Evolutionary conservation across 2,329 filamentous ascomycete species (phyloP), one percentile per base, ranked within the genome.

Genomic region (Colletotrichum sp.): DNA sequence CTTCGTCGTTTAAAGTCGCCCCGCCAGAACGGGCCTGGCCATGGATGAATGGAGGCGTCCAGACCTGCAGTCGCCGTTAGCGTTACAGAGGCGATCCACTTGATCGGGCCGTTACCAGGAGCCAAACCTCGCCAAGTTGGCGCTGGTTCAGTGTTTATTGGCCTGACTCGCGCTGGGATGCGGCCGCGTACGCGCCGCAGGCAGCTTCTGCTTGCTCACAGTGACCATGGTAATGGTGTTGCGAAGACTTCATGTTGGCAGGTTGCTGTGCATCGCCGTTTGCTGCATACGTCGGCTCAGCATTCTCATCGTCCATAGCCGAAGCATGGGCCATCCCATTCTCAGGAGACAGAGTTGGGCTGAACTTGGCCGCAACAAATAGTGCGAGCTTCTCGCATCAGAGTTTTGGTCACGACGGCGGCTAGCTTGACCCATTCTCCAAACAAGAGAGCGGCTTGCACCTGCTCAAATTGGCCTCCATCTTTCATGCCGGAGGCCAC

Each of bases 101-200:
- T 43, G 55, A 72, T 72, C 64, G 70, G 70, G 70, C 70, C 70
- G 70, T 72, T 72, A 28, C 8, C 66, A 24, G 16, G 18, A 18
- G 16, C 66, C 66, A 58, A 69, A n/a, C 36, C 52, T 28, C 18
- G 52, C 48, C 38, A 55, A 55, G 24, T 71, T 58, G 69, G 48
- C 43, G 30, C 21, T 32, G 24, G 30, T 55, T 66, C 18, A 34
- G 26, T 56, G 28, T 64, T 43, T 15, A 64, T 64, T 43, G 61
- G 34, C 38, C 70, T 71, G 70, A 71, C 62, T 71, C 70, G 70
- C 32, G 52, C n/a, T 52, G 32, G n/a, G 34, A 64, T 58, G 58
- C 58, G 30, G 58, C 30, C 58, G 55, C 21, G 15, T 34, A 26
- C 26, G 24, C 55, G 55, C 21, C 55, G 21, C 12, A 58, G 15